Evolutionary conservation across 352 stramenopile genomes (phyloP).

Genomic region (Phytophthora foliorum): DNA sequence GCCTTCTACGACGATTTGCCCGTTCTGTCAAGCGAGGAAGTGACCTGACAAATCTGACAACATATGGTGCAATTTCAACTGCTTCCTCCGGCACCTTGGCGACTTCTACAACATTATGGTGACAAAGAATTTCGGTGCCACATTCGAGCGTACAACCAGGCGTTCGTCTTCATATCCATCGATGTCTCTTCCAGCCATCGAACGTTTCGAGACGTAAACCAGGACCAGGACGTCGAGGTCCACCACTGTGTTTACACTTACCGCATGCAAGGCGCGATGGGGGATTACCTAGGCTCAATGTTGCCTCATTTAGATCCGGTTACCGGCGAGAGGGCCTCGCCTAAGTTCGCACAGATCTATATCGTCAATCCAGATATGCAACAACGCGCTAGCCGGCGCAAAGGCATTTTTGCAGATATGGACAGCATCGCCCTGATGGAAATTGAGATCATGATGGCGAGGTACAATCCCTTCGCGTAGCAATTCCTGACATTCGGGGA

Average conservation of each 20-base stretch:
- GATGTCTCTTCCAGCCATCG: not conserved
- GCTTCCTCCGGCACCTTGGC: too few relatives aligned
- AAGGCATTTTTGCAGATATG: slow-evolving; percentile 1
- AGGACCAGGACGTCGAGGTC: not conserved
- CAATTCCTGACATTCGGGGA: too few relatives aligned
- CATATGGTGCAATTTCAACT: too few relatives aligned
- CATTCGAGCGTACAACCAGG: slow-evolving; percentile 3
- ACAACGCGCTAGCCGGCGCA: not conserved
- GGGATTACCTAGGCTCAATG: not conserved
- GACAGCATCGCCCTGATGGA: too few relatives aligned
- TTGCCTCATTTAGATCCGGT: not conserved
- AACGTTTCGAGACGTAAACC: not conserved
- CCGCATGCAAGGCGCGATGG: not conserved
- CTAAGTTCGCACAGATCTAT: slow-evolving; percentile 28
- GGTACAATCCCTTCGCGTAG: too few relatives aligned
- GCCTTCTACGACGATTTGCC: too few relatives aligned
- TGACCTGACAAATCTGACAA: too few relatives aligned
- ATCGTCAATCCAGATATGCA: slow-evolving; percentile 18
- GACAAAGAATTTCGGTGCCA: too few relatives aligned
- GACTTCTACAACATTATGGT: too few relatives aligned
- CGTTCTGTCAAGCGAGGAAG: too few relatives aligned
- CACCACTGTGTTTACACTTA: not conserved
- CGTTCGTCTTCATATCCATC: slow-evolving; percentile 5
- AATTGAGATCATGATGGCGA: too few relatives aligned
- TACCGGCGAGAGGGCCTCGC: not conserved